phyloP scores from a whole-genome alignment of 495 filamentous ascomycete species.

The Neurospora sp. region DNA sequence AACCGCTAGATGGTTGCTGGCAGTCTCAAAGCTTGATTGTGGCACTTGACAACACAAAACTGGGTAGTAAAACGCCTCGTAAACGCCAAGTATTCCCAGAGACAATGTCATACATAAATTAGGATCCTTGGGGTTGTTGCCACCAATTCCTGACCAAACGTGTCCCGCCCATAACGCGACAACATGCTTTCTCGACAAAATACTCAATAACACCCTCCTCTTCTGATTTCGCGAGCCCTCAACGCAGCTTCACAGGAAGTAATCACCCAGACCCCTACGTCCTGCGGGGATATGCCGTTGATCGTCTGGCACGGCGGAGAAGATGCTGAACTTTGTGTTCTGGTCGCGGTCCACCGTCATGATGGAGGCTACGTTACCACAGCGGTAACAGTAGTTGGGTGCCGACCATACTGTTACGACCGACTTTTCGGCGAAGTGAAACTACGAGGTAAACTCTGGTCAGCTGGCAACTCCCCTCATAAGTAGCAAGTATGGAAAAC shows the following conservation, averaged over 20 bases:
- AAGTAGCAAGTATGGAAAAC: too few species aligned
- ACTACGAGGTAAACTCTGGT: conserved; percentile 38
- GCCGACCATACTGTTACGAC: conserved; percentile 99
- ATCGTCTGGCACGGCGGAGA: conserved; percentile 87
- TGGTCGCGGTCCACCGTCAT: conserved; percentile 85
- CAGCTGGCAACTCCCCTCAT: neutral
- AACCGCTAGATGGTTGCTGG: neutral
- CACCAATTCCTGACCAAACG: neutral
- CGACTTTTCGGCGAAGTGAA: conserved; percentile 88
- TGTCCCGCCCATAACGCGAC: neutral
- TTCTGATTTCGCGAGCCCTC: neutral
- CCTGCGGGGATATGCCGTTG: conserved; percentile 76
- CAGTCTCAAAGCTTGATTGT: neutral
- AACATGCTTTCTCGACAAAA: neutral
- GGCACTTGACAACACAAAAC: neutral
- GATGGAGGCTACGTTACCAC: conserved; percentile 93
- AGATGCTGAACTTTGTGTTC: conserved; percentile 84
- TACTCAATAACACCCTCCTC: neutral
- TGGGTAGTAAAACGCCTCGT: neutral
- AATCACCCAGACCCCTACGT: conserved; percentile 76
- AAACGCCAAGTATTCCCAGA: neutral
- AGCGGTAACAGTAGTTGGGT: conserved; percentile 98
- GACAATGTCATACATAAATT: neutral
- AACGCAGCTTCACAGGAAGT: conserved; percentile 63
- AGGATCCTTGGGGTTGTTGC: neutral